Conservation (phyloP, 2,329 filamentous ascomycete genomes). For the Zymoseptoria tritici region DNA sequence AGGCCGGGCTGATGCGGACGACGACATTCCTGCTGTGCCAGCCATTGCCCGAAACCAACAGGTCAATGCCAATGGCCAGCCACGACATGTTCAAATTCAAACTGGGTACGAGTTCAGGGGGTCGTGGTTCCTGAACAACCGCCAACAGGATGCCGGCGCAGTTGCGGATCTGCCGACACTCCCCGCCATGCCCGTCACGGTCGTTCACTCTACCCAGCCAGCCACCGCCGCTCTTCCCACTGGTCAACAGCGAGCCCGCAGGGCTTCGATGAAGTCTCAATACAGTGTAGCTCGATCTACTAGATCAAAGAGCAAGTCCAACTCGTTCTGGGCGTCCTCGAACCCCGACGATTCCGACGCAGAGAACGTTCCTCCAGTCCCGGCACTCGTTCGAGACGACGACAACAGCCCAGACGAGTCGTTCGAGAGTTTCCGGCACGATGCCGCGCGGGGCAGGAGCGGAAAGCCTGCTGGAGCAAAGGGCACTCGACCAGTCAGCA, state of each 20-base stretch:
- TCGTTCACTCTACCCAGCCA: constrained; percentile 4
- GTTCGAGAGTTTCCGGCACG: neutral
- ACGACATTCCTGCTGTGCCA: constrained; percentile 18
- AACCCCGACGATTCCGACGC: constrained; percentile 19
- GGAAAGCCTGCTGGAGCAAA: neutral
- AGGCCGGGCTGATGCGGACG: constrained; percentile 11
- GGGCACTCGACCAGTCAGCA: constrained; percentile 17
- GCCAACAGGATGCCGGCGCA: constrained; percentile 1
- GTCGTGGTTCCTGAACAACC: constrained; percentile 7
- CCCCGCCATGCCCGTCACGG: constrained; percentile 9
- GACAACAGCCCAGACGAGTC: neutral
- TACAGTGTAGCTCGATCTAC: constrained; percentile 6
- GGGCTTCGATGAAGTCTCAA: constrained; percentile 9
- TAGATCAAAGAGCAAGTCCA: constrained; percentile 7
- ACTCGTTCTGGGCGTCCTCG: constrained; percentile 17
- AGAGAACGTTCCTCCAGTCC: constrained; percentile 15
- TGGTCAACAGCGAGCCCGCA: constrained; percentile 10
- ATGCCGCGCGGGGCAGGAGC: neutral
- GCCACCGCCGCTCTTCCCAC: constrained; percentile 11
- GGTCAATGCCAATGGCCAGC: neutral
- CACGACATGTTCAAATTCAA: neutral
- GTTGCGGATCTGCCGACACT: constrained; percentile 9
- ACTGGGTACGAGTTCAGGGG: constrained; percentile 1
- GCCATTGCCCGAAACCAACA: constrained; percentile 3
- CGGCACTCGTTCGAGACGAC: constrained; percentile 11